phyloP scores from a whole-genome alignment of 345 rosid species.

The Eutrema heterophyllum region DNA sequence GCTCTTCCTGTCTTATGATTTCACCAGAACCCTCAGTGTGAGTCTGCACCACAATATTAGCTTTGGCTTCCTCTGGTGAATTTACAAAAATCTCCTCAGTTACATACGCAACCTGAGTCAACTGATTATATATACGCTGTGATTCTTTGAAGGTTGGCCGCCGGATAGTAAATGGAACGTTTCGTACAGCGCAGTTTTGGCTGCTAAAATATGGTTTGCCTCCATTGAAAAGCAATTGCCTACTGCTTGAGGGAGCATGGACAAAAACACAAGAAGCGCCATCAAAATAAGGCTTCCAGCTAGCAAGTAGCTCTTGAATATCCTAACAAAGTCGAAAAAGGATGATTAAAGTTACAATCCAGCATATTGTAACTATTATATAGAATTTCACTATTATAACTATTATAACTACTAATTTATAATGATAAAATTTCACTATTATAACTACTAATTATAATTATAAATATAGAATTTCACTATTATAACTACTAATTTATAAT shows the following conservation, averaged over 20 bases:
- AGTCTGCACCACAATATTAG: conserved; percentile 18
- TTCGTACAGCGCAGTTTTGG: conserved; percentile 45
- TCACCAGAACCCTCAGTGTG: conserved; percentile 34
- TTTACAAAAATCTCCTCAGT: conserved; percentile 40
- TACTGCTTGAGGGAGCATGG: conserved; percentile 83
- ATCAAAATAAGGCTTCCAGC: conserved; percentile 94
- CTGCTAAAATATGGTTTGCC: conserved; percentile 64
- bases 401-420: too few relatives aligned
- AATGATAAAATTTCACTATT: too few relatives aligned
- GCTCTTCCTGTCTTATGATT: conserved; percentile 24
- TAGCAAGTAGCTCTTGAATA: conserved; percentile 71
- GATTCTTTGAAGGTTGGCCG: conserved; percentile 95
- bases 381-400: too few relatives aligned
- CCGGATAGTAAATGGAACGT: conserved; percentile 59
- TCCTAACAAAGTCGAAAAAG: conserved; percentile 45
- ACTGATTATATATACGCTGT: conserved; percentile 54
- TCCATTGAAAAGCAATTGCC: conserved; percentile 63
- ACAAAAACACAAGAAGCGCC: conserved; percentile 64
- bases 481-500: too few relatives aligned
- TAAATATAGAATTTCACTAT: too few relatives aligned
- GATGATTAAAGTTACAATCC: conserved; percentile 10
- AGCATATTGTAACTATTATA: too few relatives aligned
- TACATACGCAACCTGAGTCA: conserved; percentile 67
- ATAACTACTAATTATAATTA: too few relatives aligned
- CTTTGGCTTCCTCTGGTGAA: conserved; percentile 21